These are phyloP conservation scores for Eustoma russellianum DNA, from an alignment of 257 asterid genomes.

Conservation along the genomic window DNA sequence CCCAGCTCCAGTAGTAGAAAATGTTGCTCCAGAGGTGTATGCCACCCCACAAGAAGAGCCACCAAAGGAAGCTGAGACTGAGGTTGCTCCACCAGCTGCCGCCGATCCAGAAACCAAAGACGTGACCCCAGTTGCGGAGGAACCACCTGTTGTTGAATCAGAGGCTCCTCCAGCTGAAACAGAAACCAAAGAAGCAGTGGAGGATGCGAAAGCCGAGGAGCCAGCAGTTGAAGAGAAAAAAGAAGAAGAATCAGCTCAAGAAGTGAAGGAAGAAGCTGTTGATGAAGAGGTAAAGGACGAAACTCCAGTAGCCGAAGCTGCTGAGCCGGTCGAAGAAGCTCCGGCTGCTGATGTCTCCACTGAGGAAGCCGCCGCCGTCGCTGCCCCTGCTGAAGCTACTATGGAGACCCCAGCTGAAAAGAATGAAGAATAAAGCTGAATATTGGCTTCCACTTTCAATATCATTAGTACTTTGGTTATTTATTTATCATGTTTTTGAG, in stretches of 20 bases:
- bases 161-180: not conserved
- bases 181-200: slow-evolving; percentile 9
- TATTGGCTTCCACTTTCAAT: not conserved
- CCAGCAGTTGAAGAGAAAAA: not conserved
- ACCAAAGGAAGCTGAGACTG: slow-evolving; percentile 14
- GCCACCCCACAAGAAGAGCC: slow-evolving; percentile 16
- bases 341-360: slow-evolving; percentile 10
- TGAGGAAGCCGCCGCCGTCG: slow-evolving; percentile 12
- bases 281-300: not conserved
- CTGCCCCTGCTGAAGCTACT: not conserved
- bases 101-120: slow-evolving; percentile 9
- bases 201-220: slow-evolving; percentile 1
- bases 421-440: slow-evolving; percentile 21
- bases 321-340: not conserved
- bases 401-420: slow-evolving; percentile 21
- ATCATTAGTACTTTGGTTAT: not conserved
- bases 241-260: slow-evolving; percentile 1
- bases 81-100: slow-evolving; percentile 7
- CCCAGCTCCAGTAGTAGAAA: slow-evolving; percentile 20
- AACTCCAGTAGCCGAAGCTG: not conserved
- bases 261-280: not conserved
- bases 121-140: slow-evolving; percentile 2
- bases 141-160: slow-evolving; percentile 6
- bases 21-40: slow-evolving; percentile 17
- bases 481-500: not conserved